Base-by-base conservation (phyloP, 2,329 filamentous ascomycete species). In the Fusarium duplospermum region DNA sequence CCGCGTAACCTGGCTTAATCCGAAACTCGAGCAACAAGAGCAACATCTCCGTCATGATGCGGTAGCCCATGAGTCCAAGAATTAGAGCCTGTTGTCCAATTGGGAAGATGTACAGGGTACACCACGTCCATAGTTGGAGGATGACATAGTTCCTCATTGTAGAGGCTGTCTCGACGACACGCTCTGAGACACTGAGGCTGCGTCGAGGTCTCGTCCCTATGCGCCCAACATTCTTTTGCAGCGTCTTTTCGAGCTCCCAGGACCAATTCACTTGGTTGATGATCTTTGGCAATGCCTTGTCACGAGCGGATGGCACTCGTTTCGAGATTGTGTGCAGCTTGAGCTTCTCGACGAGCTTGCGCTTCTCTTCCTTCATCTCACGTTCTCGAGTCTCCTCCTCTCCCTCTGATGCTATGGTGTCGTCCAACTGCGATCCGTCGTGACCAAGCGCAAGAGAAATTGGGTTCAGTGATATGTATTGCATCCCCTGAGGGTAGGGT, bases 221-320 rank as follows among this genome's bases (percentile, higher is more conserved):
- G 40, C 96, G 87, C n/a, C 92, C 91, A 50, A 95, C 93, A 78
- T 98, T 99, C 80, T 93, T 96, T 77, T 98, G 94, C 75, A 99
- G 86, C 42, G 98, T 86, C 76, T 91, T 89, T 71, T 96, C 93
- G 66, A 99, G 88, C 82, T 99, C 97, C 85, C 92, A 95, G 0
- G 95, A 94, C 88, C 96, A 99, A 80, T 99, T 99, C 81, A 98
- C 93, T 83, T 98, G 96, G 77, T 95, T 94, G 75, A 98, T 89
- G 67, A 98, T 95, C 66, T 90, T 91, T 6, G 92, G 89, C 33
- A 99, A 86, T 2, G 93, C 93, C 71, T 91, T 89, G 81, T 99
- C 96, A 78, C 98, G 96, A 69, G 92, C 89, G 1, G 96, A 96
- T 3, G 92, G 90, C 4, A 90, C 85, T 79, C 93, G 93, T 74